Base-by-base conservation (phyloP, 164 flowering plant genomes). In the Annona squamosa region DNA sequence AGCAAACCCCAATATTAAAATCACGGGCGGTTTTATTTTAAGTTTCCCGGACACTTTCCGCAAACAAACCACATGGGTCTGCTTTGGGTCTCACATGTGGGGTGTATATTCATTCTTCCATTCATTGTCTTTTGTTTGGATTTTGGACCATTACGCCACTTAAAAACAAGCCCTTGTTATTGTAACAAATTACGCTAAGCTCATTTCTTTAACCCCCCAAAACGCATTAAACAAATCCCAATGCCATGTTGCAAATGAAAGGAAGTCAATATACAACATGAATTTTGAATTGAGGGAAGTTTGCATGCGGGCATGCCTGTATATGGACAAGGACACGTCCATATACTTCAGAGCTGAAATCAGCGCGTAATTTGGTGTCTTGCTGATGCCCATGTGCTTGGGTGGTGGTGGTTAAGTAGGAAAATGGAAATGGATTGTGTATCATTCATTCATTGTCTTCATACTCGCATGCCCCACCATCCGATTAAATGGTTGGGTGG, bases 41-140 rank as follows among this genome's bases (percentile, higher is more conserved):
- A 18, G n/a, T 26, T 71, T 13, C 41, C 63, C 75, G 63, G 71
- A 72, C 76, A 69, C 75, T 71, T 78, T 67, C 74, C 73, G 67
- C 81, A 75, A 84, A 82, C 84, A 84, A 77, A 69, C 77, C 93
- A 87, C 90, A 85, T 89, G 93, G 87, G 74, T 77, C 59, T 77
- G 78, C 76, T 79, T 80, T 74, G 72, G 57, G 44, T 72, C n/a
- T 65, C 74, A 72, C 74, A 65, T 72, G 74, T 47, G 2, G 44
- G 61, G 47, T 19, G 68, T 56, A 72, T 64, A 47, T 64, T 47
- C 47, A 37, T 64, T 37, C 69, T 47, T 48, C 13, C 63, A n/a
- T 44, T 42, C 62, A 47, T 48, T 72, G 41, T 48, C 46, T 64
- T 48, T 12, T 64, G 62, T 48, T 72, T 65, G 13, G 3, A 4